These are phyloP conservation scores for Coelastrella sp. DNA, from an alignment of 139 green algal genomes.

Conservation along the genomic window DNA sequence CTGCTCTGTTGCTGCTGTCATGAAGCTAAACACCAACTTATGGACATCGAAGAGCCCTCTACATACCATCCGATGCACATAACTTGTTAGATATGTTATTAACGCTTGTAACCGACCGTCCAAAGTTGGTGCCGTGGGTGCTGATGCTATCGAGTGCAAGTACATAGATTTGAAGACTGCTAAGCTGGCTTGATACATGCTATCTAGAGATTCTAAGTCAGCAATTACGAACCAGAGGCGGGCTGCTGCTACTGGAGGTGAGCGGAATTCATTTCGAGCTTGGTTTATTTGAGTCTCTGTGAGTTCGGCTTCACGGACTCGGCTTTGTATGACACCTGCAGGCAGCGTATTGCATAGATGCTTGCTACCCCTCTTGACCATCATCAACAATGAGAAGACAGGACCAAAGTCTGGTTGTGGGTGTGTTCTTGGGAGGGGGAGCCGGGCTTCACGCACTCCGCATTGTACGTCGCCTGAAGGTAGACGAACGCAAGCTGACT, in stretches of 20 bases:
- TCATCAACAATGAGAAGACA: background rate
- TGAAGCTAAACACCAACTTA: constrained; percentile 85
- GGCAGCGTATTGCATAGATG: background rate
- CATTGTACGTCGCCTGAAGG: background rate
- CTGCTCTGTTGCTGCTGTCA: constrained; percentile 68
- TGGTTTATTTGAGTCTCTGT: constrained; percentile 86
- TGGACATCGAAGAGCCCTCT: constrained; percentile 87
- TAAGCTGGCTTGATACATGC: constrained; percentile 88
- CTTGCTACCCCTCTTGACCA: background rate
- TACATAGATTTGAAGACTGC: constrained; percentile 82
- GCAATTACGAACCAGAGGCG: constrained; percentile 89
- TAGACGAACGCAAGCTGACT: too few relatives aligned
- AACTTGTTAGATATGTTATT: constrained; percentile 56
- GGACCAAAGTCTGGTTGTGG: too few relatives aligned
- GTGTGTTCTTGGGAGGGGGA: too few relatives aligned
- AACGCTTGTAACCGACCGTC: background rate
- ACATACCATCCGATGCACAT: constrained; percentile 75
- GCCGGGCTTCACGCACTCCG: background rate
- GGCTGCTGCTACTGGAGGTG: constrained; percentile 72
- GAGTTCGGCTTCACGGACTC: constrained; percentile 86
- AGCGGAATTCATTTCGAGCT: constrained; percentile 82
- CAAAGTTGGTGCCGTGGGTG: constrained; percentile 12
- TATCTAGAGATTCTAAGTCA: constrained; percentile 79
- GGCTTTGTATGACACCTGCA: constrained; percentile 55
- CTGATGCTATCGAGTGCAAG: constrained; percentile 77